A percentile compares a stretch with the other conserved stretches of the same genome.
Evolutionary conservation across 2,329 filamentous ascomycete species (phyloP).

Genomic region (Graphilbum fragrans): DNA sequence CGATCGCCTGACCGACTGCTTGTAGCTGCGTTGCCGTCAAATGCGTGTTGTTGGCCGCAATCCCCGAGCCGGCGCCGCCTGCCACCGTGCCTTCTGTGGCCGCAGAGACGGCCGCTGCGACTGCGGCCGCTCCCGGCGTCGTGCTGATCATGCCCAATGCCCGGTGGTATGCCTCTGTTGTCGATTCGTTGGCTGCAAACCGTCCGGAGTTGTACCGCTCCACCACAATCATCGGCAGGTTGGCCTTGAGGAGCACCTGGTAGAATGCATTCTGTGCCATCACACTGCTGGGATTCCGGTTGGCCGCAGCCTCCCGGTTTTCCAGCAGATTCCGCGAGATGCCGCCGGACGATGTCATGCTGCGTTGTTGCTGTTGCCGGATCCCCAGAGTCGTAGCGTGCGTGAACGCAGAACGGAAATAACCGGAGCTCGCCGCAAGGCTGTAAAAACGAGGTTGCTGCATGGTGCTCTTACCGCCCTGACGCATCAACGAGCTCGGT

Average conservation of each 20-base stretch:
- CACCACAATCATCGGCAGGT: slow-evolving; percentile 86
- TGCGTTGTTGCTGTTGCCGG: slow-evolving; percentile 2
- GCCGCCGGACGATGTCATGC: slow-evolving; percentile 21
- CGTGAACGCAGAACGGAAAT: slow-evolving; percentile 4
- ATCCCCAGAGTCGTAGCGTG: slow-evolving; percentile 12
- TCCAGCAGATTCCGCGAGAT: slow-evolving; percentile 59
- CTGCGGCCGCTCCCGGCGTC: slow-evolving; percentile 5
- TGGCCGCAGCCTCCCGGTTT: slow-evolving; percentile 80
- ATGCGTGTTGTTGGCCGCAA: slow-evolving; percentile 19
- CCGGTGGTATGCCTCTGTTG: slow-evolving; percentile 68
- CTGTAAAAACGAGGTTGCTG: slow-evolving; percentile 6
- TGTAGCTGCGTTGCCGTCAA: slow-evolving; percentile 53
- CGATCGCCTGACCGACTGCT: slow-evolving; percentile 71
- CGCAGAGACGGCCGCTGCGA: background rate
- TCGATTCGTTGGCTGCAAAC: slow-evolving; percentile 68
- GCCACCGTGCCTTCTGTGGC: slow-evolving; percentile 1
- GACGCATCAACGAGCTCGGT: background rate
- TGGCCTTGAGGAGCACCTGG: slow-evolving; percentile 75
- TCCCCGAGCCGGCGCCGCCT: slow-evolving; percentile 11
- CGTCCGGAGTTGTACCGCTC: slow-evolving; percentile 79
- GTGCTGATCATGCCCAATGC: slow-evolving; percentile 43
- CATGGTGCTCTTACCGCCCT: background rate
- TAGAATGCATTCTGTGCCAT: slow-evolving; percentile 91
- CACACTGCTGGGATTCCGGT: slow-evolving; percentile 79
- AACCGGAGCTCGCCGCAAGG: background rate